Evolutionary conservation across 2,329 filamentous ascomycete genomes (phyloP).

Genomic region (Aschersonia sp.): DNA sequence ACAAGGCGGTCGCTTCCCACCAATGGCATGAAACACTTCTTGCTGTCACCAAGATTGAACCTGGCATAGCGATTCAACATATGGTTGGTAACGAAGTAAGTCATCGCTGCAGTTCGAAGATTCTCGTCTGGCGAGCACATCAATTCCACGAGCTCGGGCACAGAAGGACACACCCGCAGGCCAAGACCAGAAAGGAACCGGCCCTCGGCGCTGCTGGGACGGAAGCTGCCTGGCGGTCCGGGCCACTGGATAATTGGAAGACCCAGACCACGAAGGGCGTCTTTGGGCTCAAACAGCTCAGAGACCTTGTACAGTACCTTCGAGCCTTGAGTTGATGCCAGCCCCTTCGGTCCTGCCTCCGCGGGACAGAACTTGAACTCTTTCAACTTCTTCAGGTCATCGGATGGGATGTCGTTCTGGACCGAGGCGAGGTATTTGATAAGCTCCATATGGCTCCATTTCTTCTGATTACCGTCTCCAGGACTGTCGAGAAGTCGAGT

Average conservation of each 20-base stretch:
- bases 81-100: slow-evolving; percentile 72
- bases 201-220: slow-evolving; percentile 53
- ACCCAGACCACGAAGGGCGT: slow-evolving; percentile 51
- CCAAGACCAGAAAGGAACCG: slow-evolving; percentile 62
- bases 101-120: slow-evolving; percentile 55
- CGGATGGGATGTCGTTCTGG: slow-evolving; percentile 68
- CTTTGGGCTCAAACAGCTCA: slow-evolving; percentile 70
- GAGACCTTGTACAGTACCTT: slow-evolving; percentile 52
- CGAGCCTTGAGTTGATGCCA: slow-evolving; percentile 38
- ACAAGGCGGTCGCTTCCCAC: slow-evolving; percentile 56
- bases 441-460: slow-evolving; percentile 87
- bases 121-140: slow-evolving; percentile 48
- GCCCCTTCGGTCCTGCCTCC: slow-evolving; percentile 43
- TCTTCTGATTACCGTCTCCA: slow-evolving; percentile 35
- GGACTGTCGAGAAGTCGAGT: slow-evolving; percentile 60
- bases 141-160: slow-evolving; percentile 61
- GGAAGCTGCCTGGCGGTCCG: slow-evolving; percentile 46
- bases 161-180: slow-evolving; percentile 55
- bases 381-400: slow-evolving; percentile 66
- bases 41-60: slow-evolving; percentile 42
- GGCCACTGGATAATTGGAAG: slow-evolving; percentile 77
- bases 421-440: slow-evolving; percentile 92
- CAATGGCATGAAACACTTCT: slow-evolving; percentile 55
- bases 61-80: slow-evolving; percentile 60
- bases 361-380: slow-evolving; percentile 72